Conservation (phyloP, 1,284 basidiomycete genomes). For the Sporisorium reilianum region DNA sequence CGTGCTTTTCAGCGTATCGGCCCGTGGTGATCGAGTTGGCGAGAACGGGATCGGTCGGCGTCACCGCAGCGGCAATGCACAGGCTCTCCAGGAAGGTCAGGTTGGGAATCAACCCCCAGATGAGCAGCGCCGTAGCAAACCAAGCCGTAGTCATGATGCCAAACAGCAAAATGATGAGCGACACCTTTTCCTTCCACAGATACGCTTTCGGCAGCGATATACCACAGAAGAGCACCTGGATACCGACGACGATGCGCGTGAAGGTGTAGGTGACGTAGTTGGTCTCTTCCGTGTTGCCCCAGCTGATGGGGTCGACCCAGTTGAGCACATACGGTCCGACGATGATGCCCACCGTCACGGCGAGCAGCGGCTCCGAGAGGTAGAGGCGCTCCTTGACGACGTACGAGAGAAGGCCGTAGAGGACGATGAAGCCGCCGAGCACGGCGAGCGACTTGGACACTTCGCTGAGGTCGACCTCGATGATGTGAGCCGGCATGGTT, state of each 20-base stretch:
- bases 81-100: conserved; percentile 70
- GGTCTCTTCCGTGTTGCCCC: conserved; percentile 52
- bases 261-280: conserved; percentile 70
- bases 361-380: conserved; percentile 66
- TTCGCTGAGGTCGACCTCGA: conserved; percentile 61
- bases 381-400: conserved; percentile 66
- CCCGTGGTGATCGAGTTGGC: conserved; percentile 70
- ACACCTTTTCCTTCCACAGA: conserved; percentile 62
- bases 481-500: conserved; percentile 46
- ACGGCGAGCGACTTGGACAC: conserved; percentile 63
- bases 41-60: conserved; percentile 71
- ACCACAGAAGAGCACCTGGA: conserved; percentile 70
- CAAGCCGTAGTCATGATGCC: conserved; percentile 71
- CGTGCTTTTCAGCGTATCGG: conserved; percentile 70
- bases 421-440: conserved; percentile 65
- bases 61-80: conserved; percentile 70
- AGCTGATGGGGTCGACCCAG: conserved; percentile 65
- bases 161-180: conserved; percentile 67
- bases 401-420: conserved; percentile 67
- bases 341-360: conserved; percentile 63
- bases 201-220: conserved; percentile 70
- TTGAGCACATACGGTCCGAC: conserved; percentile 65
- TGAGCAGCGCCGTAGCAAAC: conserved; percentile 69
- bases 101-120: conserved; percentile 68
- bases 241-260: conserved; percentile 67